Evolutionary conservation across 2,329 filamentous ascomycete genomes (phyloP), one percentile per base, ranked within the genome.

Genomic region (Aspergillus neoniger): DNA sequence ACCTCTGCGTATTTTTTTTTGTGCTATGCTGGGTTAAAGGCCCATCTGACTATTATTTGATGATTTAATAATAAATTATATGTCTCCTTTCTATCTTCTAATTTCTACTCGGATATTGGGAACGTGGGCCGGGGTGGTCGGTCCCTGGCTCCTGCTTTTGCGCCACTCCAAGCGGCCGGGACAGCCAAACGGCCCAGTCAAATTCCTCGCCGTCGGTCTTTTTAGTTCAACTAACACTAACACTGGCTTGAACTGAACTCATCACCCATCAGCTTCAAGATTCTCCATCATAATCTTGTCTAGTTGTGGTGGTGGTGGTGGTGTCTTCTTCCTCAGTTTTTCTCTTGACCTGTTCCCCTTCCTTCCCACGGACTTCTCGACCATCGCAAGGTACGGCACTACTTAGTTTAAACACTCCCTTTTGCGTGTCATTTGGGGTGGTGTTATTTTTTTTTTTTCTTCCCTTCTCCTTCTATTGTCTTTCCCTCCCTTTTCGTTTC

Each of bases 291-390:
- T 39, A 17, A 55, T 21, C 32, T 41, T 41, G 21, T 54, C 54
- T 23, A 15, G 10, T 47, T 23, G 43, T 19, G 5, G 39, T 43
- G 4, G n/a, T 43, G 9, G 41, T 12, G 41, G 17, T 25, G 23
- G 4, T 6, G 21, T 30, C 47, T 39, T 47, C 15, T 44, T 52
- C 58, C 25, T 62, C 56, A 54, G 36, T 58, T 21, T 15, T 47
- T 50, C 56, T 61, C 25, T 56, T 59, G 57, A 12, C 58, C 47
- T 28, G 58, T 58, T 50, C 60, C 57, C 48, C 39, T 50, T 30
- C 47, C 48, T 59, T 36, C 32, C 19, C 19, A 19, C 19, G 43
- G 38, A 36, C 17, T 58, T 25, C 47, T 38, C 55, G 4, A 17
- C 2, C 19, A 15, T 32, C 32, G 4, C 21, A 36, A 36, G 32